A percentile compares a stretch with the other conserved stretches of the same genome.
phyloP scores from a whole-genome alignment of 345 rosid species.

The Acer campestre region DNA sequence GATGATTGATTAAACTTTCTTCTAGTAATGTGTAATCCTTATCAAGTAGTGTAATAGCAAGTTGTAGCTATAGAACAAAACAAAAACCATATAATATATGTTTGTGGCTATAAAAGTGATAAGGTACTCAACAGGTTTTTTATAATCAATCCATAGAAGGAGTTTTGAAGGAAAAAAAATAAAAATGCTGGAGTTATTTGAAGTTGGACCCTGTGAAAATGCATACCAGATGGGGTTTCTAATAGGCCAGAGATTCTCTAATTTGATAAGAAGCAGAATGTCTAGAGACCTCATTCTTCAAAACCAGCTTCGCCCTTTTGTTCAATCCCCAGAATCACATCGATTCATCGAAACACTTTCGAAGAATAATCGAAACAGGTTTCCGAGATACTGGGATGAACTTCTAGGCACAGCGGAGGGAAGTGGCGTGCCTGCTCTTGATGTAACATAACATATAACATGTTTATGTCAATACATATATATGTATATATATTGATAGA shows the following conservation, averaged over 20 bases:
- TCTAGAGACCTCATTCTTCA: constrained; percentile 51
- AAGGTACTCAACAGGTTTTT: not conserved
- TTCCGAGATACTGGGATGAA: constrained; percentile 59
- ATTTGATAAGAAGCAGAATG: constrained; percentile 47
- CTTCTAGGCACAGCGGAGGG: constrained; percentile 61
- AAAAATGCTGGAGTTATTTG: constrained; percentile 41
- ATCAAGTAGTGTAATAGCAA: not conserved
- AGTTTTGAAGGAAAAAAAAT: not conserved
- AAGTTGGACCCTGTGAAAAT: constrained; percentile 58
- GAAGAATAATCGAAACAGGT: constrained; percentile 41
- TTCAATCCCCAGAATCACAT: constrained; percentile 27
- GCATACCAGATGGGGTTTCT: constrained; percentile 46
- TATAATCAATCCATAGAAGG: not conserved
- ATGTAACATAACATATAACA: constrained; percentile 30
- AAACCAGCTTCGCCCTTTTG: constrained; percentile 57
- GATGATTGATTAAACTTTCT: not conserved
- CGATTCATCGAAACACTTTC: constrained; percentile 38
- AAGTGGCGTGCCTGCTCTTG: constrained; percentile 50
- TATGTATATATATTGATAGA: not conserved
- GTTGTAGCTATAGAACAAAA: not conserved
- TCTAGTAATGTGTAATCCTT: not conserved
- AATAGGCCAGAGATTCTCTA: constrained; percentile 51
- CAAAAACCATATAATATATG: not conserved
- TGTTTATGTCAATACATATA: not conserved
- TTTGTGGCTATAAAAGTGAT: constrained; percentile 7